These are phyloP conservation scores for Karstenula rhodostoma DNA, from an alignment of 2,329 filamentous ascomycete genomes.

Conservation along the genomic window DNA sequence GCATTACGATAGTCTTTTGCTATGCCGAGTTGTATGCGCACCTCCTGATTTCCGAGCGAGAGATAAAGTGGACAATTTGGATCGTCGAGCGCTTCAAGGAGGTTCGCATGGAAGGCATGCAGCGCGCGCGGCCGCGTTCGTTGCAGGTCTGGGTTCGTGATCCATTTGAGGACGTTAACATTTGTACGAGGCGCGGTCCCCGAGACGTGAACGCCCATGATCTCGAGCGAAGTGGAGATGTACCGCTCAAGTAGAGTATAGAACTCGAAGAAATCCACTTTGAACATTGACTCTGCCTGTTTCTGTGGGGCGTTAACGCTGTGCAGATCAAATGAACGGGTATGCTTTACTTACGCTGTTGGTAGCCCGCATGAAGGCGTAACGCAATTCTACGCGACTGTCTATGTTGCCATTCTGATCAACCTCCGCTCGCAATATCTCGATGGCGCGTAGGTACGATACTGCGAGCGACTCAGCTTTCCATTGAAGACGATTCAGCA, in stretches of 20 bases:
- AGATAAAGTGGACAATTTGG: slow-evolving; percentile 63
- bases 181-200: slow-evolving; percentile 26
- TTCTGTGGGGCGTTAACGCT: slow-evolving; percentile 28
- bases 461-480: slow-evolving; percentile 45
- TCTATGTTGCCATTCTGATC: slow-evolving; percentile 24
- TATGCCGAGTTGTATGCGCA: slow-evolving; percentile 65
- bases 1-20: slow-evolving; percentile 76
- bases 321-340: background rate
- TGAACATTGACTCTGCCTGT: slow-evolving; percentile 68
- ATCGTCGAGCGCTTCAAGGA: slow-evolving; percentile 69
- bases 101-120: slow-evolving; percentile 74
- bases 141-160: slow-evolving; percentile 39
- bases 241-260: slow-evolving; percentile 77
- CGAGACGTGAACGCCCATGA: slow-evolving; percentile 66
- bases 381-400: slow-evolving; percentile 16
- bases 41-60: slow-evolving; percentile 64
- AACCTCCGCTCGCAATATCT: slow-evolving; percentile 30
- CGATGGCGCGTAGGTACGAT: slow-evolving; percentile 39
- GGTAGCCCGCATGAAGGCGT: slow-evolving; percentile 24
- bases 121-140: slow-evolving; percentile 32
- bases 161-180: slow-evolving; percentile 42
- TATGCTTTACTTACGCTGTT: slow-evolving; percentile 28
- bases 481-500: slow-evolving; percentile 43
- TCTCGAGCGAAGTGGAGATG: slow-evolving; percentile 70
- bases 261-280: slow-evolving; percentile 80